Base-by-base conservation (phyloP, 164 flowering plant species). In the Vitis labrusca region DNA sequence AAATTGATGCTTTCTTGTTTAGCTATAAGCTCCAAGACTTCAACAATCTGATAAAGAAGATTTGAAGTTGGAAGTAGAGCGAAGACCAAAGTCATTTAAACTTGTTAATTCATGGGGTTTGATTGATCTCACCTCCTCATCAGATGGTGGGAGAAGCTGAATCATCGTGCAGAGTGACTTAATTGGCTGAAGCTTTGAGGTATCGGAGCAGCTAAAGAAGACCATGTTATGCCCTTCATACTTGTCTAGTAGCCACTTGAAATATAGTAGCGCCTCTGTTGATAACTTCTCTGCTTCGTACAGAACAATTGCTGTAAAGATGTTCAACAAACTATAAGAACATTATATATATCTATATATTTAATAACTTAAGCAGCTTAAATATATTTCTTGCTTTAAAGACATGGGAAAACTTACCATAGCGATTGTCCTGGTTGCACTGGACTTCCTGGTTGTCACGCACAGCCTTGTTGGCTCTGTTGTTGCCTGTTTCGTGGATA, bases 151-250 rank as follows among this genome's bases (percentile, higher is more conserved):
- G 13, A 72, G 69, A 56, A 91, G 89, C 61, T 82, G 80, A 68
- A 91, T 60, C 55, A 72, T 50, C 4, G 77, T 84, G 81, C 89
- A 86, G 51, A 89, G 74, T 8, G 79, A 5, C 68, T 69, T 81
- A 30, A 91, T 65, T 2, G 84, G 83, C 37, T 79, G 84, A 49
- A 91, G 86, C 72, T 86, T 87, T 19, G 89, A 79, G 59, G 51
- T 78, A 73, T 91, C 93, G 13, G 78, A 63, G 78, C 93, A 91
- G 77, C 89, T 84, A 69, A 91, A 91, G 80, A 89, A 77, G 74
- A 91, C 75, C 71, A 74, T 89, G 50, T 66, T 80, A 61, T 72
- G 78, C n/a, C 85, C 85, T 69, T 79, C 78, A 56, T 80, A 82
- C 75, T 79, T 79, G 59, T 87, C 93, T 59, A 91, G 56, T 9